Evolutionary conservation across 257 asterid species (phyloP).

Genomic region (Solanum medicagineum): DNA sequence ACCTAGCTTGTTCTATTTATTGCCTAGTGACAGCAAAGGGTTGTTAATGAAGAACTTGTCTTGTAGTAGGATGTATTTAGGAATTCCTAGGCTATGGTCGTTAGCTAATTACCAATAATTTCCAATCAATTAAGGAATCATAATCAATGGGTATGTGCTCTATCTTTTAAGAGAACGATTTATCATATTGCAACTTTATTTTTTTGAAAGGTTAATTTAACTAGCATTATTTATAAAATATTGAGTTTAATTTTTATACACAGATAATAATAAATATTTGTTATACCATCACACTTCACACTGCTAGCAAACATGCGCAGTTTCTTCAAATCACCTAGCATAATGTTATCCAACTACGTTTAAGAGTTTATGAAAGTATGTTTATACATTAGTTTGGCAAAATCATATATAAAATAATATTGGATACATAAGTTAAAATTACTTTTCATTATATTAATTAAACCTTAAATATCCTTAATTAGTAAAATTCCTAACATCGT

Average conservation of each 20-base stretch:
- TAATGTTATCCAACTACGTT: background rate
- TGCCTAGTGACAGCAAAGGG: background rate
- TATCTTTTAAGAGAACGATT: background rate
- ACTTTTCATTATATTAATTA: too few species aligned
- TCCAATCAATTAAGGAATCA: background rate
- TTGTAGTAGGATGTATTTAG: background rate
- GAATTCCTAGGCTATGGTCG: background rate
- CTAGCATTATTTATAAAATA: background rate
- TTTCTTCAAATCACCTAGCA: background rate
- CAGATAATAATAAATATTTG: too few species aligned
- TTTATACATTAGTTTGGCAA: background rate
- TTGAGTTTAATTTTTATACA: background rate
- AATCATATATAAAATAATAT: too few species aligned
- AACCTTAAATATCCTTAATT: too few species aligned
- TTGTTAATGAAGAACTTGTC: background rate
- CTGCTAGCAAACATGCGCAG: background rate
- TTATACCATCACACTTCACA: background rate
- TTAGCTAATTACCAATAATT: background rate
- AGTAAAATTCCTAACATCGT: background rate
- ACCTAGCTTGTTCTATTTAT: background rate
- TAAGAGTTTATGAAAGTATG: too few species aligned
- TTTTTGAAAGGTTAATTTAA: background rate
- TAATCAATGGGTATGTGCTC: background rate
- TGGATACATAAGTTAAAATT: too few species aligned
- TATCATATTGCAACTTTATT: background rate